These are phyloP conservation scores for Sporothrix euskadiensis DNA, from an alignment of 2,329 filamentous ascomycete genomes.

Conservation along the genomic window DNA sequence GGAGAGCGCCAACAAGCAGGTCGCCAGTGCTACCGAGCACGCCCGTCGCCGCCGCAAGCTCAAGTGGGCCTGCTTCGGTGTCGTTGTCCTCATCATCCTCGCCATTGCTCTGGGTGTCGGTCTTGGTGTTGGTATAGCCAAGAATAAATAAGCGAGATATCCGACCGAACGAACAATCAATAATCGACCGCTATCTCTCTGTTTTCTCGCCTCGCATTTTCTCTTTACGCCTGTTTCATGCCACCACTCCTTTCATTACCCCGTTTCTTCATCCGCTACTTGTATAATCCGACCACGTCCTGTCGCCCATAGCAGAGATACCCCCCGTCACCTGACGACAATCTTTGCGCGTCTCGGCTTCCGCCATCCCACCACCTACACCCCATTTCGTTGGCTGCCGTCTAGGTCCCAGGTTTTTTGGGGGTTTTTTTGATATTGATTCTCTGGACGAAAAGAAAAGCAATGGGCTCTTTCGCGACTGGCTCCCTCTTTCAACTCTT, in stretches of 20 bases:
- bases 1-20: conserved; percentile 67
- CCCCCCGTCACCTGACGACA: background rate
- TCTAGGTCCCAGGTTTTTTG: background rate
- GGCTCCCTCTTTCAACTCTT: conserved; percentile 10
- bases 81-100: conserved; percentile 60
- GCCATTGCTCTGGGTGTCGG: conserved; percentile 57
- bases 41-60: conserved; percentile 69
- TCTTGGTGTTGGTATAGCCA: conserved; percentile 49
- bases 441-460: conserved; percentile 1
- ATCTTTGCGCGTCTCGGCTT: background rate
- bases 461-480: background rate
- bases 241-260: conserved; percentile 1
- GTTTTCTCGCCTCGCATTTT: background rate
- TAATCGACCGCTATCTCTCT: background rate
- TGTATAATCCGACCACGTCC: background rate
- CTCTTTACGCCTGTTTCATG: background rate
- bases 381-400: conserved; percentile 10
- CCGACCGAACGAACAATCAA: background rate
- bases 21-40: conserved; percentile 66
- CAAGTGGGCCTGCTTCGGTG: conserved; percentile 77
- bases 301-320: background rate
- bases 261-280: background rate
- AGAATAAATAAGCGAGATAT: conserved; percentile 21
- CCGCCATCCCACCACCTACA: background rate
- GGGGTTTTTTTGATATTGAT: background rate